Percentiles rank a stretch among this genome's conserved stretches.
These are phyloP conservation scores for Talaromyces pinophilus DNA, from an alignment of 2,329 filamentous ascomycete genomes.

Conservation along the genomic window DNA sequence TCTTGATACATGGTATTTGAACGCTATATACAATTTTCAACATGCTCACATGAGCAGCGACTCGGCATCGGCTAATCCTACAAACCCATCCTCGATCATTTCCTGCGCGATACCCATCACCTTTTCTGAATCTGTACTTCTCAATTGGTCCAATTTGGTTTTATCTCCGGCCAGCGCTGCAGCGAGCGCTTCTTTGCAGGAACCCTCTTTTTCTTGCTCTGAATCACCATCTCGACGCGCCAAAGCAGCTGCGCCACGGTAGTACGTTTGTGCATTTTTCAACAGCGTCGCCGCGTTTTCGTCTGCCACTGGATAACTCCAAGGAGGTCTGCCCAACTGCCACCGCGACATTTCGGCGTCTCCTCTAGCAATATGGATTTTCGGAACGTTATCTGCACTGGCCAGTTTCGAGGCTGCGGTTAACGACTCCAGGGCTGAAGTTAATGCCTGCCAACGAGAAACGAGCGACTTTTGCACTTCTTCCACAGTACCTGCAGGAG, in stretches of 20 bases:
- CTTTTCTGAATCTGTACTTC: constrained; percentile 38
- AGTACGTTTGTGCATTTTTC: constrained; percentile 60
- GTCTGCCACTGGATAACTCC: constrained; percentile 44
- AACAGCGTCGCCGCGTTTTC: constrained; percentile 52
- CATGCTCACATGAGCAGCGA: constrained; percentile 34
- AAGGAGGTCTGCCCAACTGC: constrained; percentile 51
- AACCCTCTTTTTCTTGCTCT: constrained; percentile 48
- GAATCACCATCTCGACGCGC: constrained; percentile 44
- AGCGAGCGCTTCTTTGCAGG: constrained; percentile 52
- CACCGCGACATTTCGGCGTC: constrained; percentile 59
- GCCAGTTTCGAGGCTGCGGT: constrained; percentile 55
- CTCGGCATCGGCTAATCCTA: constrained; percentile 41
- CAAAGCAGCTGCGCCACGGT: constrained; percentile 53
- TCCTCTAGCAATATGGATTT: constrained; percentile 57
- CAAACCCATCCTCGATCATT: constrained; percentile 56
- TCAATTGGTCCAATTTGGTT: constrained; percentile 42
- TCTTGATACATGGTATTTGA: constrained; percentile 2
- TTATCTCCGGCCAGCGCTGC: constrained; percentile 48
- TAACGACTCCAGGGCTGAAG: constrained; percentile 52
- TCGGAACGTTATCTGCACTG: constrained; percentile 51
- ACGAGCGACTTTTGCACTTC: constrained; percentile 34
- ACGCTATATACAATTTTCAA: constrained; percentile 10
- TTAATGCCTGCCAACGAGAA: constrained; percentile 56
- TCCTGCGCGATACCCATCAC: constrained; percentile 49
- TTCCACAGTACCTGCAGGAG: constrained; percentile 32